Evolutionary conservation across 1,284 basidiomycete species (phyloP), one percentile per base, ranked within the genome.

Genomic region (Cutaneotrichosporon arboriforme): DNA sequence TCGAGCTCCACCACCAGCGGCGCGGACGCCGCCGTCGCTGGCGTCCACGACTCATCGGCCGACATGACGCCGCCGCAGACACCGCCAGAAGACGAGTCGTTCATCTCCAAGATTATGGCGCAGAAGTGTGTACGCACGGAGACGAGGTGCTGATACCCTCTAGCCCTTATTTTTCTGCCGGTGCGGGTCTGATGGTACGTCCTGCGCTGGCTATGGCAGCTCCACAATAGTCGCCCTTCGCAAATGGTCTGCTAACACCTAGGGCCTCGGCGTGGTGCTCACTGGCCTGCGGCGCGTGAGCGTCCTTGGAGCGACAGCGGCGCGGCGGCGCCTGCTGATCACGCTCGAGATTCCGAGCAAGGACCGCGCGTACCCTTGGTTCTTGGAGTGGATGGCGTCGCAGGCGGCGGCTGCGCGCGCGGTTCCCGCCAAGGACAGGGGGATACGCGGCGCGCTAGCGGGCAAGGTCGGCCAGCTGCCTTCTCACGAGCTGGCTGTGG

Each of bases 281-380:
- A 86, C 86, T 2, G 79, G 81, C 22, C 79, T 93, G 39, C 84
- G 90, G 15, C 82, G 86, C 66, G 84, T 84, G 26, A 67, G 84
- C 18, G 81, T 85, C 10, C 76, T 89, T 15, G 86, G 84, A 17
- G 81, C 86, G 5, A 84, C 81, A 4, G 80, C 87, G 33, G 83
- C 93, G 39, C 91, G 89, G 54, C 81, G 96, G 21, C 84, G 94
- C 31, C 81, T 99, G 78, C 84, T 98, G 46, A 92, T 98, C 40
- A 87, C 90, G 5, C 83, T 98, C 44, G 96, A 99, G 77, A 92
- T 99, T 63, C 90, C 90, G 47, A 97, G 93, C 65, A 91, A 93
- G 68, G 96, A 99, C 72, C 85, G 83, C 23, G 81, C 93, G 2
- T 97, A 98, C 73, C 87, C 90, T 35, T 98, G 96, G 93, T 94